phyloP scores from a whole-genome alignment of 176 grass and related monocot species.

The Carex scoparia region DNA sequence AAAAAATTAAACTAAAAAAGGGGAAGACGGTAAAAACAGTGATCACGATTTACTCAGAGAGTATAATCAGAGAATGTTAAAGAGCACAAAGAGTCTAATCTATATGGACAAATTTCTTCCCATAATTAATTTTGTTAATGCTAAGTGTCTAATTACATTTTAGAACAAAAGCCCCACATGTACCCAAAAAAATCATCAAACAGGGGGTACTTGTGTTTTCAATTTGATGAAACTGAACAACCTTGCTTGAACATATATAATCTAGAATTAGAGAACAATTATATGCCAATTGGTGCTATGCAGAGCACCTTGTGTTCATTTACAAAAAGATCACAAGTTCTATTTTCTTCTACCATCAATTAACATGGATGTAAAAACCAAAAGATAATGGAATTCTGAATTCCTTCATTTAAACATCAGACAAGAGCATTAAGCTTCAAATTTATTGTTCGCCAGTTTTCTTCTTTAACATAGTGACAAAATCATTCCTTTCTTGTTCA shows the following conservation, averaged over 20 bases:
- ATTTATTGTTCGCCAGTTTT: conserved; percentile 42
- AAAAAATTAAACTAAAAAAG: too few relatives aligned
- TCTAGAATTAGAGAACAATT: not conserved
- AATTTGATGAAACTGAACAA: not conserved
- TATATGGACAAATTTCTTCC: too few relatives aligned
- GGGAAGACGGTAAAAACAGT: too few relatives aligned
- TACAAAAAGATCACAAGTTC: not conserved
- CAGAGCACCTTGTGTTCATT: not conserved
- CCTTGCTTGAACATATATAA: not conserved
- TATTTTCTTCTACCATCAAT: not conserved
- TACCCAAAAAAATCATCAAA: not conserved
- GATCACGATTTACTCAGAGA: too few relatives aligned
- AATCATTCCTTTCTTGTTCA: conserved; percentile 79
- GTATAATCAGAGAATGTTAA: too few relatives aligned
- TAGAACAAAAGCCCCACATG: not conserved
- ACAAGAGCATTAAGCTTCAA: not conserved
- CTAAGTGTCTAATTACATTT: not conserved
- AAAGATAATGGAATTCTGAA: not conserved
- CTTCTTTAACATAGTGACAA: conserved; percentile 72
- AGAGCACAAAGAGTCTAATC: too few relatives aligned
- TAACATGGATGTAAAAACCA: not conserved
- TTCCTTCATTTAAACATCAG: not conserved
- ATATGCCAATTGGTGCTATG: not conserved
- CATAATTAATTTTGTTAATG: not conserved
- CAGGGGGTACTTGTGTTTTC: not conserved